Evolutionary conservation across 108 stramenopile species (phyloP).

Genomic region (Poteriospumella lacustris): DNA sequence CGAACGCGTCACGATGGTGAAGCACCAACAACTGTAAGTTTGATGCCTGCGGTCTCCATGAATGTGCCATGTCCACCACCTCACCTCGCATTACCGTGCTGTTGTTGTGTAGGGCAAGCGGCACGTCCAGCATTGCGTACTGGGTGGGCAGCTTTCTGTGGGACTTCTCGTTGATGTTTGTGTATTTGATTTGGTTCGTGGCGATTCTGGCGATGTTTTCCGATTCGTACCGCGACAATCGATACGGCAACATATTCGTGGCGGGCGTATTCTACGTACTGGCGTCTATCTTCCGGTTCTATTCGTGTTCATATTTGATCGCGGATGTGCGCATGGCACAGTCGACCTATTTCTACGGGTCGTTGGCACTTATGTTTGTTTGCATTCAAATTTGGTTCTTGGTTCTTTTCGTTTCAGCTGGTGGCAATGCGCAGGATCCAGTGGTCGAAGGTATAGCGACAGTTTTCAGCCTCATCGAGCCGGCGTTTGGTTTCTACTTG

Average conservation of each 20-base stretch:
- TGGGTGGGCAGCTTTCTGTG: conserved; percentile 13
- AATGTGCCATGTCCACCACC: neutral
- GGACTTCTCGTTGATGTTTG: neutral
- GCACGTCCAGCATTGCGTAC: conserved; percentile 14
- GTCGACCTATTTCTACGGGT: conserved; percentile 24
- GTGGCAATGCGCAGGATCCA: neutral
- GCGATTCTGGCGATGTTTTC: neutral
- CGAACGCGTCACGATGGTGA: conserved; percentile 18
- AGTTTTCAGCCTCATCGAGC: neutral
- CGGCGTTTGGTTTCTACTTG: conserved; percentile 7
- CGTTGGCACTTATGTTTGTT: neutral
- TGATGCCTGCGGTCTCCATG: neutral
- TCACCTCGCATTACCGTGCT: neutral
- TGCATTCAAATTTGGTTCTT: neutral
- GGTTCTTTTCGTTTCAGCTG: neutral
- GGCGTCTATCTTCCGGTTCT: conserved; percentile 3
- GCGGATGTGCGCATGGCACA: conserved; percentile 6
- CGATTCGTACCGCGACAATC: too few species aligned
- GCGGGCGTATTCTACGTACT: neutral
- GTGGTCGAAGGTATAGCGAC: neutral
- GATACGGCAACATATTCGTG: neutral
- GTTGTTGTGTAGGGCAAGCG: conserved; percentile 21
- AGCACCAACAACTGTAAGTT: conserved; percentile 31
- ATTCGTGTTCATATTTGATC: conserved; percentile 13
- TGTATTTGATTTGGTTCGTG: neutral